phyloP scores from a whole-genome alignment of 129 eudicot species.

The Helianthus annuus region HanXRQr2.0-SUNRISE NC_035446.2:146137403-146137902 shows the following conservation, averaged over 20 bases:
- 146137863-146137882: constrained; percentile 89
- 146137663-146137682: neutral
- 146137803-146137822: constrained; percentile 70
- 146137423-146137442: constrained; percentile 92
- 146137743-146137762: constrained; percentile 94
- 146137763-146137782: constrained; percentile 51
- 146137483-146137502: constrained; percentile 60
- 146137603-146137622: constrained; percentile 78
- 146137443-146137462: constrained; percentile 94
- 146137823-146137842: constrained; percentile 92
- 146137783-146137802: constrained; percentile 67
- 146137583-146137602: constrained; percentile 79
- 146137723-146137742: neutral
- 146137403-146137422: constrained; percentile 87
- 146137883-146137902: constrained; percentile 90
- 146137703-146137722: neutral
- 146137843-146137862: constrained; percentile 94
- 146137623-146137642: constrained; percentile 97
- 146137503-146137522: constrained; percentile 23
- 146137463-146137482: constrained; percentile 96
- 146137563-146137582: constrained; percentile 58
- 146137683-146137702: neutral
- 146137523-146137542: constrained; percentile 1
- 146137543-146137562: neutral
- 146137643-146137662: constrained; percentile 55